A percentile compares a stretch with the other conserved stretches of the same genome.
phyloP scores from a whole-genome alignment of 176 grass and related monocot genomes.

The Melocanna baccifera region DNA sequence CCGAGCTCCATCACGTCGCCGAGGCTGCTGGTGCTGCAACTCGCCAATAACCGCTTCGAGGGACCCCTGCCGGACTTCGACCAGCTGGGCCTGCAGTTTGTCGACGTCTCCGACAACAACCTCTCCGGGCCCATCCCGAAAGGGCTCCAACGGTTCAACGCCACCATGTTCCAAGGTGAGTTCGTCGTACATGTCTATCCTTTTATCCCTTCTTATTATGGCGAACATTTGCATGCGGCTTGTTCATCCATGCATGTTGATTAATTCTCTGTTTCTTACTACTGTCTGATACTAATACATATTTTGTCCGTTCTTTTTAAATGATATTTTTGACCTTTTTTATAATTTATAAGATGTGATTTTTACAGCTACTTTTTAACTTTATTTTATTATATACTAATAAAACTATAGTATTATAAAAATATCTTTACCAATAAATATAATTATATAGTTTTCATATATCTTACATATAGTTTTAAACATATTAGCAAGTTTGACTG shows the following conservation, averaged over 20 bases:
- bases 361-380: no score
- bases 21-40: conserved; percentile 33
- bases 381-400: no score
- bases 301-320: no score
- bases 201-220: background rate
- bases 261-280: background rate
- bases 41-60: conserved; percentile 51
- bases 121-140: conserved; percentile 57
- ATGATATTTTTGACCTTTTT: no score
- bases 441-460: no score
- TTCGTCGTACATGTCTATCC: background rate
- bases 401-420: no score
- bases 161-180: conserved; percentile 54
- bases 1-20: conserved; percentile 49
- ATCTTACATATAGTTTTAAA: no score
- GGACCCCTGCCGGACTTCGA: conserved; percentile 49
- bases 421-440: no score
- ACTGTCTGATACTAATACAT: background rate
- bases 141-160: conserved; percentile 27
- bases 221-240: background rate
- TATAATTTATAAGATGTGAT: no score
- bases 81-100: conserved; percentile 14
- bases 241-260: background rate
- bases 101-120: conserved; percentile 58
- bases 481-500: no score